Evolutionary conservation across 2,329 filamentous ascomycete species (phyloP), one percentile per base, ranked within the genome.

Genomic region (Penicillium sp.): DNA sequence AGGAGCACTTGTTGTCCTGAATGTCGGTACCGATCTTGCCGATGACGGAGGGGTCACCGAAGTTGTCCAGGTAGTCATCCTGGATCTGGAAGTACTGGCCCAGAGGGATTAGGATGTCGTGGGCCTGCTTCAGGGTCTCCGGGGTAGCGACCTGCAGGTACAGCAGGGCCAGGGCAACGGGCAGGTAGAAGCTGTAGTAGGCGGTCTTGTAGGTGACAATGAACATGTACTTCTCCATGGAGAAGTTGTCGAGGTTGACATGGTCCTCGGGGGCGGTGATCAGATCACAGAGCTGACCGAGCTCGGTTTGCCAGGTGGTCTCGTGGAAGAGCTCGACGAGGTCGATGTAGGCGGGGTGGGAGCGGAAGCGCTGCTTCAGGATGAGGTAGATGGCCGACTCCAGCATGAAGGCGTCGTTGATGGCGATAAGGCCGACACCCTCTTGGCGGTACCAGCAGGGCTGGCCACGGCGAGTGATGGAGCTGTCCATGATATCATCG

Each of bases 141-240:
- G 89, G 87, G 9, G 92, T 95, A 24, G 94, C 95, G 63, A 93
- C 85, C 75, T 92, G 89, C 69, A 93, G 87, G 81, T 93, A 90
- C 83, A 94, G 85, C 72, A 99, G 85, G 5, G 95, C 92, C 49
- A 99, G 87, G 10, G 93, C 94, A 59, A 99, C 93, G 62, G 95
- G 95, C 15, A 99, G 90, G 83, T 98, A 98, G 86, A 99, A 99
- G 75, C 91, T 96, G 85, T 99, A 99, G 85, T 96, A 99, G 56
- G 95, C 93, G 26, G 95, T 99, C 88, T 99, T 99, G 89, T 96
- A 98, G 81, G 96, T 91, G 82, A 99, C 95, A 75, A 99, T 99
- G 85, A 98, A 99, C 73, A 85, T 89, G 85, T 97, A 97, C 85
- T 76, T 99, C 65, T 93, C 86, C 80, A 97, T 85, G 79, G 89